A percentile compares a stretch with the other conserved stretches of the same genome.
Conservation (phyloP, 176 grass and related monocot species). For the Bonia amplexicaulis region DNA sequence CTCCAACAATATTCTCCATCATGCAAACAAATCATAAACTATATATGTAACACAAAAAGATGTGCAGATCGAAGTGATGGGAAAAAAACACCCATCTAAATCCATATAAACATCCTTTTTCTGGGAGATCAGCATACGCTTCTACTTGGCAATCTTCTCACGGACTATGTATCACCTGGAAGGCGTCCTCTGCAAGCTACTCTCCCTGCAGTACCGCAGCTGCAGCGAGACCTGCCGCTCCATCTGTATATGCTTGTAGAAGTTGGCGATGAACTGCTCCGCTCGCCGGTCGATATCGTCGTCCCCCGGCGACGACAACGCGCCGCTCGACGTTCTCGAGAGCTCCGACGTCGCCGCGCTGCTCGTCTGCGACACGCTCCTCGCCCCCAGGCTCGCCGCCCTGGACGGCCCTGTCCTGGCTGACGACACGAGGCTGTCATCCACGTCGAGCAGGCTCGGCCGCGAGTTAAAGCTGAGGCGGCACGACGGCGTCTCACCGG, state of each 20-base stretch:
- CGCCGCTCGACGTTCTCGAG: neutral
- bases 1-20: no score
- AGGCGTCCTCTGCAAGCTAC: conserved; percentile 36
- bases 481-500: neutral
- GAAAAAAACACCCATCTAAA: neutral
- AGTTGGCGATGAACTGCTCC: conserved; percentile 57
- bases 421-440: neutral
- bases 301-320: neutral
- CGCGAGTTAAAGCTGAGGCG: conserved; percentile 40
- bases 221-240: conserved; percentile 82
- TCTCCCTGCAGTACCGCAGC: conserved; percentile 42
- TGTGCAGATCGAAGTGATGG: no score
- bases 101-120: neutral
- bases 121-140: neutral
- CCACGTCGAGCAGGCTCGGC: conserved; percentile 51
- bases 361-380: conserved; percentile 33
- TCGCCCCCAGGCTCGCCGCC: conserved; percentile 21
- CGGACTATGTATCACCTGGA: neutral
- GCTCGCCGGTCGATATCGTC: conserved; percentile 57
- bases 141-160: no score
- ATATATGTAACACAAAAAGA: no score
- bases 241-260: conserved; percentile 59
- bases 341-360: conserved; percentile 21
- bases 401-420: neutral
- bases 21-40: no score